Percentiles rank a stretch among this genome's conserved stretches.
Evolutionary conservation across 345 rosid species (phyloP).

Genomic region (Boechera retrofracta): DNA sequence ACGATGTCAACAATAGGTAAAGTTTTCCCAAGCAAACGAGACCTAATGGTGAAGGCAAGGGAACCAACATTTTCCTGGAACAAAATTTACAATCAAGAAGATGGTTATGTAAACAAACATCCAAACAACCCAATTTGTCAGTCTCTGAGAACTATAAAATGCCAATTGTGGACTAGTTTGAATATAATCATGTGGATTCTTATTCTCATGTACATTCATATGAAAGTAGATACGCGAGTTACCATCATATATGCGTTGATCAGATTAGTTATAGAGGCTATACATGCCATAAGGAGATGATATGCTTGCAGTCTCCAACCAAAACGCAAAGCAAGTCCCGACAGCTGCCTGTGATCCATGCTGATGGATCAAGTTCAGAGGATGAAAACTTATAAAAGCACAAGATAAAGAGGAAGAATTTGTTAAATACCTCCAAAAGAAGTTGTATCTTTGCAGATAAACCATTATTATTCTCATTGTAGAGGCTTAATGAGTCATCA

Average conservation of each 20-base stretch:
- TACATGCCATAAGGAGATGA: constrained; percentile 98
- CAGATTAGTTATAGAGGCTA: constrained; percentile 87
- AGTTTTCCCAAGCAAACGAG: constrained; percentile 74
- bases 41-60: constrained; percentile 86
- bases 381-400: not conserved
- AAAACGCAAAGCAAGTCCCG: constrained; percentile 72
- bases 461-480: constrained; percentile 50
- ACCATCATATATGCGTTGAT: constrained; percentile 75
- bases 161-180: not conserved
- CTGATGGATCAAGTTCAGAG: constrained; percentile 36
- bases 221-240: constrained; percentile 74
- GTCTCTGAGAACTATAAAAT: not conserved
- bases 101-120: not conserved
- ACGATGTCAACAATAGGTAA: constrained; percentile 69
- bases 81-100: constrained; percentile 18
- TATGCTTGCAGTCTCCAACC: constrained; percentile 71
- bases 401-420: not conserved
- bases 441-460: constrained; percentile 62
- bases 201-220: constrained; percentile 41
- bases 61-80: constrained; percentile 85
- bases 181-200: not conserved
- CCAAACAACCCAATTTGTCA: not conserved
- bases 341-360: constrained; percentile 61
- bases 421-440: constrained; percentile 64
- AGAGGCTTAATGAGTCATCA: constrained; percentile 64